phyloP scores from a whole-genome alignment of 306 rosid genomes.

The Cercis canadensis region DNA sequence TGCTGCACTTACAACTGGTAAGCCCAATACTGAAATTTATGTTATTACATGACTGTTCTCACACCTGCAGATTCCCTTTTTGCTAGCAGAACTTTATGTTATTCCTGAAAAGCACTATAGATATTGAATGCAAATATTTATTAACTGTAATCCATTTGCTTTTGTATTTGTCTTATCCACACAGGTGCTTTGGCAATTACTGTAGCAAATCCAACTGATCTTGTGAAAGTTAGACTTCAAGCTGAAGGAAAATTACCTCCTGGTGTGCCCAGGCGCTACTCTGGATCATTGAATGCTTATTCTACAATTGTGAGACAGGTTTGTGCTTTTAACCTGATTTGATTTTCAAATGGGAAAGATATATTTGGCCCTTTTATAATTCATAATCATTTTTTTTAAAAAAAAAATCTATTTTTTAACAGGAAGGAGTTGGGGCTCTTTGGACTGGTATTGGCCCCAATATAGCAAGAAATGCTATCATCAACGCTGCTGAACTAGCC shows the following conservation, averaged over 20 bases:
- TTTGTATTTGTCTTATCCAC: constrained; percentile 24
- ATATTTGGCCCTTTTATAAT: background rate
- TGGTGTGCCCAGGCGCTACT: constrained; percentile 89
- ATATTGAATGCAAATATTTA: constrained; percentile 15
- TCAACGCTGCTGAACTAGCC: constrained; percentile 97
- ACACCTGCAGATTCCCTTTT: constrained; percentile 7
- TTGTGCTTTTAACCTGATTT: constrained; percentile 32
- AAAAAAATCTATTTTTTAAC: constrained; percentile 13
- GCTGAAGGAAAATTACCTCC: constrained; percentile 91
- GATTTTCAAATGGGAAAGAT: constrained; percentile 20
- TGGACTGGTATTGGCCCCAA: constrained; percentile 99
- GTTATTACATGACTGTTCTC: constrained; percentile 19
- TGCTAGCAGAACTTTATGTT: constrained; percentile 24
- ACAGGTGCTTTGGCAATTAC: constrained; percentile 86
- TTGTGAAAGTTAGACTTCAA: constrained; percentile 95
- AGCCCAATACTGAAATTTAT: constrained; percentile 31
- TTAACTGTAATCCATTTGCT: background rate
- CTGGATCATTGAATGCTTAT: constrained; percentile 93
- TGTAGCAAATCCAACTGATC: constrained; percentile 95
- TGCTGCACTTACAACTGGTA: constrained; percentile 94
- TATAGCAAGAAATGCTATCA: constrained; percentile 90
- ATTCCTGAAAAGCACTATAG: constrained; percentile 5
- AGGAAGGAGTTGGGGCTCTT: constrained; percentile 93
- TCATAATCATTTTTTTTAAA: constrained; percentile 22
- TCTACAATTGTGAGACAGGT: constrained; percentile 92